These are phyloP conservation scores for Aaosphaeria arxii DNA, from an alignment of 2,329 filamentous ascomycete genomes.

Conservation along the genomic window DNA sequence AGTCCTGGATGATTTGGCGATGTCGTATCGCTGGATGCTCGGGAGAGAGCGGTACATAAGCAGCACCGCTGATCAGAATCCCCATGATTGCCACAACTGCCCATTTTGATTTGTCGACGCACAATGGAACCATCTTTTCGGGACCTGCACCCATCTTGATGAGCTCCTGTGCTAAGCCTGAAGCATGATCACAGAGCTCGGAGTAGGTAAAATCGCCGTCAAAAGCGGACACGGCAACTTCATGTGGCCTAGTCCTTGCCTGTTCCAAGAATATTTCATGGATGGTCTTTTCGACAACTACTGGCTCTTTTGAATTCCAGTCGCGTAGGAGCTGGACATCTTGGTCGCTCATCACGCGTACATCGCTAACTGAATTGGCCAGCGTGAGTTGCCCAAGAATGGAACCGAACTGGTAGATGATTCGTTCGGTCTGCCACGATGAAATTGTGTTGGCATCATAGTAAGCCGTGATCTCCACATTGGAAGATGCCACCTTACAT, in stretches of 20 bases:
- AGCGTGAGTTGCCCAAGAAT: conserved; percentile 23
- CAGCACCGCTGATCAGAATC: conserved; percentile 34
- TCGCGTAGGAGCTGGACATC: conserved; percentile 19
- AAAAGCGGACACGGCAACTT: conserved; percentile 22
- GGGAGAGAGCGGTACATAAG: conserved; percentile 28
- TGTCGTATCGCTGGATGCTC: conserved; percentile 23
- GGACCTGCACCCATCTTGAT: conserved; percentile 29
- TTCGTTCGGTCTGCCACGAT: conserved; percentile 23
- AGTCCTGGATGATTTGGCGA: conserved; percentile 25
- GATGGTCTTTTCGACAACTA: conserved; percentile 21
- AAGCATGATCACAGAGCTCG: conserved; percentile 19
- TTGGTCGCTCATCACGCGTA: conserved; percentile 23
- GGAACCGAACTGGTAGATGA: conserved; percentile 28
- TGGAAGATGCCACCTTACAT: conserved; percentile 18
- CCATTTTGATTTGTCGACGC: conserved; percentile 36
- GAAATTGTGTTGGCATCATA: conserved; percentile 27
- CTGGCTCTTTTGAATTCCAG: conserved; percentile 21
- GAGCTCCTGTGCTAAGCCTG: conserved; percentile 25
- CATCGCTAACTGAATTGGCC: conserved; percentile 16
- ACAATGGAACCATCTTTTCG: conserved; percentile 32
- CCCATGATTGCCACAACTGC: conserved; percentile 36
- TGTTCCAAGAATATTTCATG: conserved; percentile 22
- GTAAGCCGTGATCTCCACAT: conserved; percentile 21
- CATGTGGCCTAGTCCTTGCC: conserved; percentile 12
- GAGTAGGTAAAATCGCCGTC: conserved; percentile 29